Evolutionary conservation across 2,329 filamentous ascomycete species (phyloP).

Genomic region (Neofusicoccum umdonicola): DNA sequence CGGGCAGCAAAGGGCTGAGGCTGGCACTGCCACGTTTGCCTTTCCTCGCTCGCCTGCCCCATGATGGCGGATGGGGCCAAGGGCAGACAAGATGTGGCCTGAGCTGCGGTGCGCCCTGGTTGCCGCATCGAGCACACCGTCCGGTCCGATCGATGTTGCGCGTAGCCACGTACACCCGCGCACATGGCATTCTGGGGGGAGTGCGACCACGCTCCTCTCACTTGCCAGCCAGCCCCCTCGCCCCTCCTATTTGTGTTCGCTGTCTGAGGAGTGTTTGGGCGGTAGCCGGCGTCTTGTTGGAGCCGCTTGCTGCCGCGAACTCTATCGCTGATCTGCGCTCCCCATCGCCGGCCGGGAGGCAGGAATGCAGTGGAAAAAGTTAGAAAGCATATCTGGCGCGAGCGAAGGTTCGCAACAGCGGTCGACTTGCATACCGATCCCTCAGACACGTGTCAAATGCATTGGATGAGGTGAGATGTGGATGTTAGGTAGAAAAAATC

Average conservation of each 20-base stretch:
- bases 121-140: no score
- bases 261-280: no score
- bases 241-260: no score
- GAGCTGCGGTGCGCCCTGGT: background rate
- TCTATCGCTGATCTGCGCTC: background rate
- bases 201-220: no score
- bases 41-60: background rate
- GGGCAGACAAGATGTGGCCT: background rate
- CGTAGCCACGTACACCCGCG: no score
- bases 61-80: background rate
- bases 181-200: no score
- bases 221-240: no score
- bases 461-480: slow-evolving; percentile 8
- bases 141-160: no score
- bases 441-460: background rate
- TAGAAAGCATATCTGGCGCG: background rate
- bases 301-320: background rate
- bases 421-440: background rate
- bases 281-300: no score
- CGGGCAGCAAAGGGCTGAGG: no score
- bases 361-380: background rate
- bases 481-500: background rate
- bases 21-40: background rate
- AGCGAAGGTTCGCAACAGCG: background rate
- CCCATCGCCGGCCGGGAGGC: background rate